A percentile compares a stretch with the other conserved stretches of the same genome.
phyloP scores from a whole-genome alignment of 345 rosid genomes.

The Melastoma malabathricum region DNA sequence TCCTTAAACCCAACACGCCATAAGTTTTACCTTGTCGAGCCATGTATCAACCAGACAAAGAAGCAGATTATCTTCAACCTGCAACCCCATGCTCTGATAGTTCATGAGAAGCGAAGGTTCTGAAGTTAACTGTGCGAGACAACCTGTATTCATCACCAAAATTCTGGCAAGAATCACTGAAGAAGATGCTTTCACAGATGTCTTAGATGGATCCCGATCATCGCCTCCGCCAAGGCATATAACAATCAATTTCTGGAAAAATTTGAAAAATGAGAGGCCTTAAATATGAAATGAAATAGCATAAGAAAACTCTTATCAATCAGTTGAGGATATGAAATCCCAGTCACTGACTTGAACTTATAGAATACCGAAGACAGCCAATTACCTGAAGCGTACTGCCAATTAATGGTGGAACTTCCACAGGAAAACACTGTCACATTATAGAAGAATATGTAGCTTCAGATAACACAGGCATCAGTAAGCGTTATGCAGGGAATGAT shows the following conservation, averaged over 20 bases:
- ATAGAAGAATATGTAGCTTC: neutral
- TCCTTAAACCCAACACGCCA: too few relatives aligned
- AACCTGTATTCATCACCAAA: constrained; percentile 88
- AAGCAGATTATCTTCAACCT: constrained; percentile 59
- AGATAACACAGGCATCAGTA: neutral
- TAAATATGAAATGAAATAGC: neutral
- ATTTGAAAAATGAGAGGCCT: neutral
- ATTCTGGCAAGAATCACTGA: constrained; percentile 84
- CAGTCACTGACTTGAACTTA: constrained; percentile 1
- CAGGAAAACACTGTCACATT: constrained; percentile 64
- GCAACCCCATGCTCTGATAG: constrained; percentile 65
- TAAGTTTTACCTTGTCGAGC: constrained; percentile 86
- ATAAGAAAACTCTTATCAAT: neutral
- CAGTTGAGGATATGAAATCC: constrained; percentile 2
- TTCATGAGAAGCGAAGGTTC: constrained; percentile 61
- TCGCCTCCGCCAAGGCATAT: constrained; percentile 87
- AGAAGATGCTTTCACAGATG: constrained; percentile 70
- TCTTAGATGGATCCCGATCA: constrained; percentile 67
- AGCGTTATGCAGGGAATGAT: too few relatives aligned
- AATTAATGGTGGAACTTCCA: constrained; percentile 74
- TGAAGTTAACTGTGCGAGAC: constrained; percentile 75
- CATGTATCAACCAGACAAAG: constrained; percentile 82
- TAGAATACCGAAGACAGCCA: constrained; percentile 7
- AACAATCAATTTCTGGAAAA: constrained; percentile 58
- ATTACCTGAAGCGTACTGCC: constrained; percentile 70